Evolutionary conservation across 257 asterid species (phyloP), one percentile per base, ranked within the genome.

Genomic region (Primulina huaijiensis): DNA sequence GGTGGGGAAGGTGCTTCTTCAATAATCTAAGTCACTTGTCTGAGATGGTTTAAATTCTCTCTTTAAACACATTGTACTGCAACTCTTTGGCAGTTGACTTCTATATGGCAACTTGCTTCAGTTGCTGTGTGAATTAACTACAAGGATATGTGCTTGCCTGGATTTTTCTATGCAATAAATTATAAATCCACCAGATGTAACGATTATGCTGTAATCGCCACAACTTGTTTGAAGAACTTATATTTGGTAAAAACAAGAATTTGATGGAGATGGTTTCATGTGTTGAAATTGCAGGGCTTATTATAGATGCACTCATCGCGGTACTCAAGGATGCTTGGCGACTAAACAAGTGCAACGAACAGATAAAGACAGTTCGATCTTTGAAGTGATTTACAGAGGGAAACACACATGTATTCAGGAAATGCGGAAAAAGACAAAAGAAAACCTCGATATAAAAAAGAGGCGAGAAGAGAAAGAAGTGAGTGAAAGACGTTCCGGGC

Each of bases 231-330:
- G 50, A 27, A 27, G 64, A 61, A 17, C 65, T 20, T 33, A 35
- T 23, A 29, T 25, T 29, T 60, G 0, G 57, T 50, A 5, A 17
- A 34, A 16, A 2, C 29, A 33, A n/a, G 12, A 34, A 33, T 16
- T 30, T 55, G 23, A 35, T 31, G 43, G 56, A 37, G 37, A 53
- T 31, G 6, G 27, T 60, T 69, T 5, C 2, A 21, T 46, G 16
- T 19, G 40, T 46, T 65, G 3, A 2, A 64, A 64, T 73, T 14
- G 37, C 86, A 92, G 98, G 79, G 90, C 96, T 0, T 92, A 92
- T 60, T 92, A 90, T 30, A 60, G 98, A 62, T 92, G 98, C 83
- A 90, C 96, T 29, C 92, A 90, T 76, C 87, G 86, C 25, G 63
- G 83, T 29, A 79, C 95, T 3, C 91, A 89, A 70, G 96, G 96